These are phyloP conservation scores for Cercis canadensis DNA, from an alignment of 306 rosid species.

Conservation along the genomic window DNA sequence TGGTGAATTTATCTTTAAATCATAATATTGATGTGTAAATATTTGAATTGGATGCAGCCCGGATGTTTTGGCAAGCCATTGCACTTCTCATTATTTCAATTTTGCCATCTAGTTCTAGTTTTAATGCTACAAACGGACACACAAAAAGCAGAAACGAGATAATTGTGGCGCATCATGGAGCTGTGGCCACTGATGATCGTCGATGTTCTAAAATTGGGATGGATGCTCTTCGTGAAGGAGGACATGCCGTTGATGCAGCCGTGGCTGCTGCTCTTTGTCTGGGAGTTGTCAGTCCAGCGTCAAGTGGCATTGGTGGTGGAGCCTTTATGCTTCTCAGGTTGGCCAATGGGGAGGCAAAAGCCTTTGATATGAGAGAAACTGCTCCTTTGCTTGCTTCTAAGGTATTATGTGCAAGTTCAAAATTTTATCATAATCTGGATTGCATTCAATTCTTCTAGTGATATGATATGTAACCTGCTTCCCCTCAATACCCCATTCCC, in stretches of 20 bases:
- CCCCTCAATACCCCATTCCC: too few species aligned
- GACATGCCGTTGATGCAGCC: conserved; percentile 82
- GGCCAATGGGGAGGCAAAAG: conserved; percentile 54
- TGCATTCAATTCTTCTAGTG: too few species aligned
- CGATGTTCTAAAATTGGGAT: conserved; percentile 76
- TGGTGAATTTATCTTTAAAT: not conserved
- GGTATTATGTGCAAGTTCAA: conserved; percentile 45
- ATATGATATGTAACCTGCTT: not conserved
- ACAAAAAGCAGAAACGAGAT: conserved; percentile 50
- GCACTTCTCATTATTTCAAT: conserved; percentile 39
- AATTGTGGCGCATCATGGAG: conserved; percentile 55
- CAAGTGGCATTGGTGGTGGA: conserved; percentile 94
- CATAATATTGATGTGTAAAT: not conserved
- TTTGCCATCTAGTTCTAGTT: conserved; percentile 38
- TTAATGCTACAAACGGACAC: conserved; percentile 18
- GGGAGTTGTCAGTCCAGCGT: conserved; percentile 85
- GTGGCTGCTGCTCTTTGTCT: conserved; percentile 83
- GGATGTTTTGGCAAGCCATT: conserved; percentile 40
- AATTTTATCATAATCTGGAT: not conserved
- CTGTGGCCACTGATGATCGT: conserved; percentile 75
- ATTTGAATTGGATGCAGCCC: conserved; percentile 43
- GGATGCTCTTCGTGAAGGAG: conserved; percentile 62
- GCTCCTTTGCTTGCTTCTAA: conserved; percentile 71
- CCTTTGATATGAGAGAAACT: conserved; percentile 87
- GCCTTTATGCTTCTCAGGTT: conserved; percentile 72